Base-by-base conservation (phyloP, 768 basidiomycete species). In the Amanita polypyramis region DNA sequence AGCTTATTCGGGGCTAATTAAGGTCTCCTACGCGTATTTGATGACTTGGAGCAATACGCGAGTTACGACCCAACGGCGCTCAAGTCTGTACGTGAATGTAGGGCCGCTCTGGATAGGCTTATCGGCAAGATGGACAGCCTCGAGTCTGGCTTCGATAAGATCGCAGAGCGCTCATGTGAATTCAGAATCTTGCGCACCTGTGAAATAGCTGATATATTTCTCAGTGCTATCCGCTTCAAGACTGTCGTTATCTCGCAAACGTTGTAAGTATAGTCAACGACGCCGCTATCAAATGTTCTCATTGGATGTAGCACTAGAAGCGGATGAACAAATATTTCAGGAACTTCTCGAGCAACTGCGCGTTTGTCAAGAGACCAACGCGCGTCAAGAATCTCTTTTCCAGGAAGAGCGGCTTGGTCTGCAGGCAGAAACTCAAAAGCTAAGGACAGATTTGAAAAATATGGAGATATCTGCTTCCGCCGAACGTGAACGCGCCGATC, bases 81-180 rank as follows among this genome's bases (percentile, higher is more conserved):
- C 5, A 64, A 56, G 30, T 80, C 88, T 33, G 69, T 92, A 2
- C 66, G 67, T 20, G 82, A 84, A 56, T 77, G 82, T 25, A 77
- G 79, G 25, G 52, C 57, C 4, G 68, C 75, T 2, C 65, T 96
- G 29, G 80, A 85, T 52, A 86, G 77, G 61, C 70, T 88, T 4
- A 68, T 91, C 36, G 65, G 62, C 27, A 83, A 80, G 62, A 87
- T 96, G 80, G 89, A 95, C 51, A 73, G 69, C 20, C 69, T 94
- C 10, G 84, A 89, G 60, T 61, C 76, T 0, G 83, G 84, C 1
- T 93, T 96, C 57, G 92, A 94, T 55, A 76, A 80, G 53, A 83
- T 94, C 55, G 85, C 87, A 2, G 89, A 93, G 60, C 77, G 85
- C 40, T 88, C 87, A 51, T 62, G 91, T 91, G 60, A 48, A 87